phyloP scores from a whole-genome alignment of 2,329 filamentous ascomycete species.

The Xylariaceae sp. region DNA sequence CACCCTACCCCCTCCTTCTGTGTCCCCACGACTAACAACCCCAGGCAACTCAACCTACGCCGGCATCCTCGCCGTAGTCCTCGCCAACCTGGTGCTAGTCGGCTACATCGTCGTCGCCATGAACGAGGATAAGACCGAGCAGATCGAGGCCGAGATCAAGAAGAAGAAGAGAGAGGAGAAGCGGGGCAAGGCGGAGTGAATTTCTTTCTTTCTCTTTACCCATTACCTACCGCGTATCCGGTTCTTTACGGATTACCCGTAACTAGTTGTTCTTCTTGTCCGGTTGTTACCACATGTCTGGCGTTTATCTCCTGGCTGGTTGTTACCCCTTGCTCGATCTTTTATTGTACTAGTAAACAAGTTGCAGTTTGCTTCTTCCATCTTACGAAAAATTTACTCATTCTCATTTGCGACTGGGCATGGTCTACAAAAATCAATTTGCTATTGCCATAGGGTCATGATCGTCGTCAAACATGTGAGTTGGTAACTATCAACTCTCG shows the following conservation, averaged over 20 bases:
- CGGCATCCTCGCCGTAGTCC: constrained; percentile 76
- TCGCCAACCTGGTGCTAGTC: constrained; percentile 87
- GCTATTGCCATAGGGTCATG: no score
- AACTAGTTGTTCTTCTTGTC: no score
- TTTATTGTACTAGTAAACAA: no score
- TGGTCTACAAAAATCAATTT: no score
- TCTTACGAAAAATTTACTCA: neutral
- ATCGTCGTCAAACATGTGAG: no score
- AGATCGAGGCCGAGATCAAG: constrained; percentile 38
- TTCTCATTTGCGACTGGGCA: no score
- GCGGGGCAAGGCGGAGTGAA: constrained; percentile 17
- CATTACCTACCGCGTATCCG: no score
- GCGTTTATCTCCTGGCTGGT: no score
- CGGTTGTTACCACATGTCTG: no score
- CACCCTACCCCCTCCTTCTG: neutral
- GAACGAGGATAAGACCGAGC: constrained; percentile 66
- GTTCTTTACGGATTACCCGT: no score
- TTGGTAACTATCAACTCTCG: no score
- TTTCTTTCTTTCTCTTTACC: no score
- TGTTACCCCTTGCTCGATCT: neutral
- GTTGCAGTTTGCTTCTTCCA: neutral
- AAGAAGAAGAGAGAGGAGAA: constrained; percentile 41
- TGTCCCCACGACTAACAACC: neutral
- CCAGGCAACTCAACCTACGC: constrained; percentile 84
- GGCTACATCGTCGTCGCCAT: constrained; percentile 90